Evolutionary conservation across 225 moss, liverwort and hornwort genomes (phyloP).

Genomic region (Polytrichum commune): DNA sequence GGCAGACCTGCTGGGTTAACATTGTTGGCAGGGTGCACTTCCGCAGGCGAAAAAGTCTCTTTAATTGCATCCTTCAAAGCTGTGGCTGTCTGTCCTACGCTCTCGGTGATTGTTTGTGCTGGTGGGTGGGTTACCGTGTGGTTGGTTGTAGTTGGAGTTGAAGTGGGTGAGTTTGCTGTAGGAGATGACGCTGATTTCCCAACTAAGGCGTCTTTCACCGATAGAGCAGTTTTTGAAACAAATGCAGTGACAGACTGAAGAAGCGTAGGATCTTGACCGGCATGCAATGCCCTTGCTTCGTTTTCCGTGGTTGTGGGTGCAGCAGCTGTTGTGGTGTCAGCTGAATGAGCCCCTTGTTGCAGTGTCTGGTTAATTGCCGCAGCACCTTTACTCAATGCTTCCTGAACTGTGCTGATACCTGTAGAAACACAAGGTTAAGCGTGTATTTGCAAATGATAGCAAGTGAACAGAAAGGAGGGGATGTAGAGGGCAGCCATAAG

Average conservation of each 20-base stretch:
- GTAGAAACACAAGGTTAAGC: too few relatives aligned
- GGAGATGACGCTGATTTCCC: slow-evolving; percentile 24
- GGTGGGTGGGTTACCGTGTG: slow-evolving; percentile 37
- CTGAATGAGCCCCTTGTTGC: slow-evolving; percentile 17
- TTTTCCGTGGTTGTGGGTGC: not conserved
- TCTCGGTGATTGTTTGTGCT: slow-evolving; percentile 31
- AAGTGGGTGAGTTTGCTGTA: slow-evolving; percentile 16
- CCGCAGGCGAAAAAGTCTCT: slow-evolving; percentile 23
- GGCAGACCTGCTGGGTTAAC: slow-evolving; percentile 21
- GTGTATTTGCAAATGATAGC: too few relatives aligned
- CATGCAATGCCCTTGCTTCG: not conserved
- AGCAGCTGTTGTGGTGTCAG: not conserved
- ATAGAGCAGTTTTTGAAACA: slow-evolving; percentile 32
- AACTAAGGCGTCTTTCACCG: slow-evolving; percentile 33
- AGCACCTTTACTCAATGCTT: slow-evolving; percentile 32
- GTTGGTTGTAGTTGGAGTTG: slow-evolving; percentile 35
- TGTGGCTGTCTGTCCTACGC: slow-evolving; percentile 38
- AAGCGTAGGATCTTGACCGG: slow-evolving; percentile 17
- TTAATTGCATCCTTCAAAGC: slow-evolving; percentile 34
- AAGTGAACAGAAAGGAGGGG: too few relatives aligned
- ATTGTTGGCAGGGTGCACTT: slow-evolving; percentile 10
- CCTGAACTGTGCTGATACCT: slow-evolving; percentile 30
- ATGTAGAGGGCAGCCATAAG: too few relatives aligned
- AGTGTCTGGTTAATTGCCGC: slow-evolving; percentile 34
- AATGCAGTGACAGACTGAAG: slow-evolving; percentile 34